phyloP scores from a whole-genome alignment of 2,329 filamentous ascomycete genomes.

The Paraphaeosphaeria minitans region DNA sequence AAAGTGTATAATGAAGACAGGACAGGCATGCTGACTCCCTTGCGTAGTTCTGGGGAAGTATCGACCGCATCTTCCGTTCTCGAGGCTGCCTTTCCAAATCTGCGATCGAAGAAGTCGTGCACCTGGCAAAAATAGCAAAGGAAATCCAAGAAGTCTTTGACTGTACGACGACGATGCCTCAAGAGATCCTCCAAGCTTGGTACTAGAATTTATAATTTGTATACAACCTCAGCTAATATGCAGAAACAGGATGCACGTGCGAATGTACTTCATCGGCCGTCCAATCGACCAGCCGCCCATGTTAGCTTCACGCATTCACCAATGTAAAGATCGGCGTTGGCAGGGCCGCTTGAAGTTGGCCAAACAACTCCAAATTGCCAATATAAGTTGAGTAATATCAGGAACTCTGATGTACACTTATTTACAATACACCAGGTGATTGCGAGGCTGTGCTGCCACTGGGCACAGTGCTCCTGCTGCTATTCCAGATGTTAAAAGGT shows the following conservation, averaged over 20 bases:
- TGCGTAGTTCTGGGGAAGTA: neutral
- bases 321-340: neutral
- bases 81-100: neutral
- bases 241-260: neutral
- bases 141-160: neutral
- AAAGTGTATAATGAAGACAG: neutral
- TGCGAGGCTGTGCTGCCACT: neutral
- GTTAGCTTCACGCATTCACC: neutral
- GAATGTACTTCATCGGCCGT: neutral
- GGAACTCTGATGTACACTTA: neutral
- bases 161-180: too few species aligned
- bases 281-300: neutral
- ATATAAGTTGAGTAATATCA: neutral
- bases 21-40: neutral
- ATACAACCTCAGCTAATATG: too few species aligned
- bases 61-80: neutral
- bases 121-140: neutral
- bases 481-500: neutral
- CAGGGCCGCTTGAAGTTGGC: neutral
- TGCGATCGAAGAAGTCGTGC: neutral
- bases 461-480: neutral
- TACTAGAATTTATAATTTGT: too few species aligned
- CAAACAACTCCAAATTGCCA: neutral
- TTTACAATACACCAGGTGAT: neutral
- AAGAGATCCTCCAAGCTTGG: neutral